phyloP scores from a whole-genome alignment of 2,329 filamentous ascomycete genomes.

The Colletotrichum navitas region DNA sequence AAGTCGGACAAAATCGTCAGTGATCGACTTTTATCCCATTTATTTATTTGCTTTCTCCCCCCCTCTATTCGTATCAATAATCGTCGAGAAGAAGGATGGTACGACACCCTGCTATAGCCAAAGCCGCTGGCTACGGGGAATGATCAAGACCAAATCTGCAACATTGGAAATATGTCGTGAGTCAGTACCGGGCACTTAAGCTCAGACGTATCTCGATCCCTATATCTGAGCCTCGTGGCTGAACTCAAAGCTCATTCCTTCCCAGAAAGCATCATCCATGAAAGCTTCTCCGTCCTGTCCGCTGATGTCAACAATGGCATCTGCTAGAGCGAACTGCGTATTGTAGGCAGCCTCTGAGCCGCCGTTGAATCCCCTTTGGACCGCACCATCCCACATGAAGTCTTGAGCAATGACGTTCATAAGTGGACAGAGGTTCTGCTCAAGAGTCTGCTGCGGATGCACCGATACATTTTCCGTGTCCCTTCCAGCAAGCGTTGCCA shows the following conservation, averaged over 20 bases:
- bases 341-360: conserved; percentile 32
- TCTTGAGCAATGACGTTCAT: conserved; percentile 27
- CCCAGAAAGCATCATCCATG: conserved; percentile 37
- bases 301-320: conserved; percentile 22
- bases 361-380: conserved; percentile 1
- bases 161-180: background rate
- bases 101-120: background rate
- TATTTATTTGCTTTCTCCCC: fast-evolving
- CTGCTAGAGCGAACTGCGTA: conserved; percentile 31
- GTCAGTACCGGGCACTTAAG: background rate
- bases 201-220: background rate
- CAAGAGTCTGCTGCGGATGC: conserved; percentile 26
- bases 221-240: conserved; percentile 15
- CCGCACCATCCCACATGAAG: conserved; percentile 16
- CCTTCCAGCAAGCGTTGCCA: background rate
- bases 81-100: background rate
- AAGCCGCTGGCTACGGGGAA: background rate
- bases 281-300: background rate
- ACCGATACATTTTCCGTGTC: background rate
- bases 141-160: background rate
- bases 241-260: conserved; percentile 24
- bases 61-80: background rate
- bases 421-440: conserved; percentile 35
- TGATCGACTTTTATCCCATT: background rate
- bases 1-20: background rate